Base-by-base conservation (phyloP, 2,329 filamentous ascomycete genomes). In the Aspergillus terreus region DNA sequence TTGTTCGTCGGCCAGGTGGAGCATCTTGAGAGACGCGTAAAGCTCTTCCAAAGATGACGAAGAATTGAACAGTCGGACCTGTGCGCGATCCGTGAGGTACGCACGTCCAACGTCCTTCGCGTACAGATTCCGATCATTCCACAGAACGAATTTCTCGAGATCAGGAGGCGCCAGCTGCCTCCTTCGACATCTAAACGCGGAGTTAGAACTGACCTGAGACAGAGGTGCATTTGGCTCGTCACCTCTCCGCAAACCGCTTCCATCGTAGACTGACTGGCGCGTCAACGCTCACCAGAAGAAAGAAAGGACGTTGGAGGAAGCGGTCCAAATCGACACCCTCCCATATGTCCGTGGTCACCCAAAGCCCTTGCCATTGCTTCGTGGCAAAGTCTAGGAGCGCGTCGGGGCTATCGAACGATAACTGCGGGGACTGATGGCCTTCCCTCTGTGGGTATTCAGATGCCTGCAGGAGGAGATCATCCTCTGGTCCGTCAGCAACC, bases 231-330 rank as follows among this genome's bases (percentile, higher is more conserved):
- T 4, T 32, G 15, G 21, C 11, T n/a, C n/a, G 42, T 40, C 76
- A 77, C 71, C 81, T 78, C 53, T 80, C 71, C 56, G 82, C 83
- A 75, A 88, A 91, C 43, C 94, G 86, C 62, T 82, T 79, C 88
- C 90, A 96, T 47, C 94, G 87, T 42, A 92, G 78, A 46, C 82
- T 87, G 43, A 96, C 80, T 1, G 94, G 94, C 4, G 92, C 92
- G 71, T 97, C 92, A 44, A 97, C 85, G 68, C 90, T 92, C 64
- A 99, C 78, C 32, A 97, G 82, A 46, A 99, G 81, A 77, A 97
- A 97, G 76, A 96, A 96, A 1, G 94, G 94, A 6, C 94, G 83
- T 17, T 86, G 81, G 53, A 85, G 76, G 46, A 96, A 83, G 21
- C 84, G 79, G 61, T 96, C 89, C 4, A 96, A 81, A 6, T 86